phyloP scores from a whole-genome alignment of 2,329 filamentous ascomycete species.

The Orbilia blumenaviensis region DNA sequence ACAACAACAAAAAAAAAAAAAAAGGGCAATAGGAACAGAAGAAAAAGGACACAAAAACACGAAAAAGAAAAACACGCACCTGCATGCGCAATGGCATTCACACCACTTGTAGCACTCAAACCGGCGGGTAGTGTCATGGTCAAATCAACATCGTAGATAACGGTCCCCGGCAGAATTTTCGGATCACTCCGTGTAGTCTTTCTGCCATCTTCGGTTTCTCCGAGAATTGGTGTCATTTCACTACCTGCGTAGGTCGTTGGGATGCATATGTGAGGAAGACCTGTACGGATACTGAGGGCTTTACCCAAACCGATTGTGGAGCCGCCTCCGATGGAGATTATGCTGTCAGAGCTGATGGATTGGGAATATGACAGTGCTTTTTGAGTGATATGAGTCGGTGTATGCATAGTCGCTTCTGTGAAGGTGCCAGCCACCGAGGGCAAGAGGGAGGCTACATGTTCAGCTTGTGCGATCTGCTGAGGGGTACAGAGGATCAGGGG shows the following conservation, averaged over 20 bases:
- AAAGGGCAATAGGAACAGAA: background rate
- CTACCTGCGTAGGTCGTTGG: conserved; percentile 71
- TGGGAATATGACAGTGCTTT: conserved; percentile 66
- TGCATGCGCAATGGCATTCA: conserved; percentile 74
- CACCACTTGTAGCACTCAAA: conserved; percentile 69
- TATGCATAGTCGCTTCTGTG: conserved; percentile 71
- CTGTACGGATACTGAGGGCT: conserved; percentile 67
- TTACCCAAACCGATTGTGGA: conserved; percentile 72
- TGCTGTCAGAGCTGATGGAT: conserved; percentile 65
- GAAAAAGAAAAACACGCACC: conserved; percentile 9
- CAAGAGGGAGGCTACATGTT: conserved; percentile 63
- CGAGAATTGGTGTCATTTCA: conserved; percentile 73
- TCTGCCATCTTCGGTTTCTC: conserved; percentile 69
- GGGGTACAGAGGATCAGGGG: conserved; percentile 70
- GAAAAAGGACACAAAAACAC: background rate
- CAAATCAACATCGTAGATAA: conserved; percentile 73
- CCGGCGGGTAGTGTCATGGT: conserved; percentile 68
- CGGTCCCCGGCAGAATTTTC: conserved; percentile 69
- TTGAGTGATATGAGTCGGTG: conserved; percentile 68
- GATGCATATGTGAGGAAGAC: conserved; percentile 69
- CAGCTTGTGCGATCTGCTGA: conserved; percentile 64
- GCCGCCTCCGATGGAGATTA: conserved; percentile 71
- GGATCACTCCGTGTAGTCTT: conserved; percentile 70
- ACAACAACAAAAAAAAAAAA: background rate
- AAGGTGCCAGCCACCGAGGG: conserved; percentile 66